Evolutionary conservation across 257 asterid genomes (phyloP).

Genomic region (Echium plantagineum): DNA sequence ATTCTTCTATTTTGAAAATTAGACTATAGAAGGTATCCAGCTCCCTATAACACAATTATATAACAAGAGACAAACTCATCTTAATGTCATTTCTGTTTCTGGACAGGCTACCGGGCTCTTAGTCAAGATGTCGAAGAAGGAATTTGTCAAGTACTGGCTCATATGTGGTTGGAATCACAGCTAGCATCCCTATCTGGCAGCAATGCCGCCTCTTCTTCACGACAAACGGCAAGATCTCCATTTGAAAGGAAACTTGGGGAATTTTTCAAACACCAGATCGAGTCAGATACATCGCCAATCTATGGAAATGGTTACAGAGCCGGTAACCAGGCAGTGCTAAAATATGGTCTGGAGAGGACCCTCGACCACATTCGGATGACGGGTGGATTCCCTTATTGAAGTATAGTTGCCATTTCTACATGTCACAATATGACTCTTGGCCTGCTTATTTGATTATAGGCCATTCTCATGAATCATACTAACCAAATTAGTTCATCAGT

Average conservation of each 20-base stretch:
- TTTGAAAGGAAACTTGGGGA: slow-evolving; percentile 69
- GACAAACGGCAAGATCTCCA: slow-evolving; percentile 39
- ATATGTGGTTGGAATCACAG: slow-evolving; percentile 89
- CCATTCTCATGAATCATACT: slow-evolving; percentile 6
- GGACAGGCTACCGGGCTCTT: slow-evolving; percentile 59
- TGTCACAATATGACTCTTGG: slow-evolving; percentile 12
- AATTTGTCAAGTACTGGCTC: slow-evolving; percentile 87
- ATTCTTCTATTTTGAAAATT: not conserved
- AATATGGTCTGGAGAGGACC: slow-evolving; percentile 64
- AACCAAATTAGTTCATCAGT: not conserved
- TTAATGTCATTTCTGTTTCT: slow-evolving; percentile 6
- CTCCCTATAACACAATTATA: not conserved
- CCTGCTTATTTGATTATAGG: slow-evolving; percentile 1
- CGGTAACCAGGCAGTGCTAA: slow-evolving; percentile 60
- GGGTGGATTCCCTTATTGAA: slow-evolving; percentile 59
- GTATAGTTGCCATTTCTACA: slow-evolving; percentile 6
- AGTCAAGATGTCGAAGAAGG: slow-evolving; percentile 96
- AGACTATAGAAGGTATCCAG: not conserved
- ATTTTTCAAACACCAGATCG: slow-evolving; percentile 85
- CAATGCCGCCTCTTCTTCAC: slow-evolving; percentile 28
- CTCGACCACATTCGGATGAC: slow-evolving; percentile 66
- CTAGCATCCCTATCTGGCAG: slow-evolving; percentile 29
- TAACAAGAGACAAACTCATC: not conserved
- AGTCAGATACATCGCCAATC: slow-evolving; percentile 66
- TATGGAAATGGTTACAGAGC: slow-evolving; percentile 86